A percentile compares a stretch with the other conserved stretches of the same genome.
Conservation (phyloP, 2,329 filamentous ascomycete species). For the Orbilia brochopaga region DNA sequence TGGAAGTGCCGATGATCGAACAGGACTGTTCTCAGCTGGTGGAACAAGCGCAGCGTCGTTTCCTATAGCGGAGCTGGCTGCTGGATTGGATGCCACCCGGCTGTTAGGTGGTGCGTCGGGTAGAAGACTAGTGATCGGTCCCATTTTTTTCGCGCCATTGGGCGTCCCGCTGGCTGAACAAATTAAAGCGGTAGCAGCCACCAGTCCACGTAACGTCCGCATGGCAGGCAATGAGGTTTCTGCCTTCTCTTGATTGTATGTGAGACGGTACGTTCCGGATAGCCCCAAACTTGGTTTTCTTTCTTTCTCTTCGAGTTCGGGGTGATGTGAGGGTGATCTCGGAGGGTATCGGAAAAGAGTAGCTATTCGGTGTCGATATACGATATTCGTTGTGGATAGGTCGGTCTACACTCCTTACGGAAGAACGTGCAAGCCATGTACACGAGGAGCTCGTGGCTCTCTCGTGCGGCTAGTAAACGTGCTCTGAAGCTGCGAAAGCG, state of each 20-base stretch:
- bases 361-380: too few species aligned
- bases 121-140: background rate
- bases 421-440: too few species aligned
- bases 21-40: background rate
- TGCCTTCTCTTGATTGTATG: too few species aligned
- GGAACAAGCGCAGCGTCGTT: background rate
- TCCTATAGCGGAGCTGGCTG: background rate
- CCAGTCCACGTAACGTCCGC: conserved; percentile 17
- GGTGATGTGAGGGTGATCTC: too few species aligned
- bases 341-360: too few species aligned
- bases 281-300: too few species aligned
- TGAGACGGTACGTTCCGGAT: too few species aligned
- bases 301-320: too few species aligned
- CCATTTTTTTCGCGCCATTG: conserved; percentile 7
- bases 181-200: conserved; percentile 13
- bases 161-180: conserved; percentile 16
- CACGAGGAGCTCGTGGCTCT: too few species aligned
- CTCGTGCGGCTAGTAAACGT: conserved; percentile 27
- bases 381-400: too few species aligned
- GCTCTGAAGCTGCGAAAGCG: conserved; percentile 19
- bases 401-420: too few species aligned
- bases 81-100: background rate
- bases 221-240: conserved; percentile 15
- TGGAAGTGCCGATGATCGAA: background rate
- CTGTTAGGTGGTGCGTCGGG: background rate